Conservation (phyloP, 2,329 filamentous ascomycete species). For the Orbilia oligospora region DNA sequence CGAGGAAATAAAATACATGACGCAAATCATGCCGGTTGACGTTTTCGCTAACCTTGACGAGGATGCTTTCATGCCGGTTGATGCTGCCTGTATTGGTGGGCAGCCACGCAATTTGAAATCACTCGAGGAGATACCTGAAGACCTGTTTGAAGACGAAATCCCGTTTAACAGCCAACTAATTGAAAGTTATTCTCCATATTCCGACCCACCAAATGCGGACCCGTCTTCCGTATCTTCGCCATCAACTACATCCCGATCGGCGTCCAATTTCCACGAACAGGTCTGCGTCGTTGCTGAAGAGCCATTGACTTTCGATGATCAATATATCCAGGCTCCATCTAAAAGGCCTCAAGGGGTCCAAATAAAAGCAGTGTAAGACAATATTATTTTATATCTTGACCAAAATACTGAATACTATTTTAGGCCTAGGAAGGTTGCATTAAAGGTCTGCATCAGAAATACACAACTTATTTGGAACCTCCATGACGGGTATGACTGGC, state of each 20-base stretch:
- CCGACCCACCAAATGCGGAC: slow-evolving; percentile 57
- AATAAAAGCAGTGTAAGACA: slow-evolving; percentile 43
- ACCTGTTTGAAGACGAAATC: slow-evolving; percentile 67
- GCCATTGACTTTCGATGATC: slow-evolving; percentile 80
- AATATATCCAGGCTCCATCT: slow-evolving; percentile 35
- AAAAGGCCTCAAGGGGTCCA: slow-evolving; percentile 12
- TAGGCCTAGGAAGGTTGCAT: slow-evolving; percentile 68
- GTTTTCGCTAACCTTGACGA: slow-evolving; percentile 91
- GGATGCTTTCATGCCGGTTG: slow-evolving; percentile 76
- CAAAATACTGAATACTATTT: not conserved
- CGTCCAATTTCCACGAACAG: slow-evolving; percentile 71
- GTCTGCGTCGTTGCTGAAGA: slow-evolving; percentile 73
- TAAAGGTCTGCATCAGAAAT: slow-evolving; percentile 84
- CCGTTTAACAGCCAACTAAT: slow-evolving; percentile 70
- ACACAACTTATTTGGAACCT: slow-evolving; percentile 97
- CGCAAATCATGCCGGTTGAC: slow-evolving; percentile 87
- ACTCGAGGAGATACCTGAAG: slow-evolving; percentile 67
- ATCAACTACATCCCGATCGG: slow-evolving; percentile 58
- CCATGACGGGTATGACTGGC: slow-evolving; percentile 98
- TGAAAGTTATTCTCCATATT: slow-evolving; percentile 72
- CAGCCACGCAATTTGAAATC: slow-evolving; percentile 69
- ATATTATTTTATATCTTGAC: not conserved
- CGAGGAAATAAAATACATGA: slow-evolving; percentile 87
- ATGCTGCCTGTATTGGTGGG: slow-evolving; percentile 41
- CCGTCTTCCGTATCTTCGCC: slow-evolving; percentile 64